Evolutionary conservation across 176 grass and related monocot genomes (phyloP), one percentile per base, ranked within the genome.

Genomic region (Cymbopogon citratus): DNA sequence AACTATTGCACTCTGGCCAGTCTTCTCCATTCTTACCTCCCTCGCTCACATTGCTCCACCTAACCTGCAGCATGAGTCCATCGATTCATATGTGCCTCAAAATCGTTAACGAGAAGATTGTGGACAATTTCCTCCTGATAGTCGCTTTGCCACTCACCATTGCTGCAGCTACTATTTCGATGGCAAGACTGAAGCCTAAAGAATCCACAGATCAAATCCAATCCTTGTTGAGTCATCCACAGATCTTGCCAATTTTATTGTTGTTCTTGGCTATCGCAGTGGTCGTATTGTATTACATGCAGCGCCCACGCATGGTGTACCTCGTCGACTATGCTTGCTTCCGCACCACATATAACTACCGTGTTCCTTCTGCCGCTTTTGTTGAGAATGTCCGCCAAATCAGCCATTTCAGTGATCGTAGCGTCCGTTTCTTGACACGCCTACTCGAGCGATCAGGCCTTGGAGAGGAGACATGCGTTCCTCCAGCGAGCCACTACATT

Each of bases 261-360:
- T 33, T 79, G 4, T 16, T 79, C 16, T n/a, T 65, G 61, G 41
- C 25, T 5, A n/a, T 6, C 26, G 9, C 40, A 8, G 76, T 48
- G 14, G 23, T 31, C 12, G 2, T 15, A 16, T 3, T 33, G 3
- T 48, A 52, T 21, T 52, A 48, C 40, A 13, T 34, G 24, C 21
- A 33, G 15, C 60, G 60, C 24, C 76, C 26, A 7, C 15, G 76
- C 40, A 19, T 3, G 38, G 76, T 79, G 60, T 88, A 88, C 66
- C 75, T 88, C 18, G 36, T 84, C 27, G 86, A 88, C 39, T 88
- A 84, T 0, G 86, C 60, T 9, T 88, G 86, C 80, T 88, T 88
- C 80, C 40, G 34, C 52, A 15, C 80, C 31, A 16, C 51, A 9
- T 0, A 1, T 1, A 23, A 28, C 9, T 67, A 74, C 59, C 74